phyloP scores from a whole-genome alignment of 1,284 basidiomycete genomes.

The Sporisorium sorghi region DNA sequence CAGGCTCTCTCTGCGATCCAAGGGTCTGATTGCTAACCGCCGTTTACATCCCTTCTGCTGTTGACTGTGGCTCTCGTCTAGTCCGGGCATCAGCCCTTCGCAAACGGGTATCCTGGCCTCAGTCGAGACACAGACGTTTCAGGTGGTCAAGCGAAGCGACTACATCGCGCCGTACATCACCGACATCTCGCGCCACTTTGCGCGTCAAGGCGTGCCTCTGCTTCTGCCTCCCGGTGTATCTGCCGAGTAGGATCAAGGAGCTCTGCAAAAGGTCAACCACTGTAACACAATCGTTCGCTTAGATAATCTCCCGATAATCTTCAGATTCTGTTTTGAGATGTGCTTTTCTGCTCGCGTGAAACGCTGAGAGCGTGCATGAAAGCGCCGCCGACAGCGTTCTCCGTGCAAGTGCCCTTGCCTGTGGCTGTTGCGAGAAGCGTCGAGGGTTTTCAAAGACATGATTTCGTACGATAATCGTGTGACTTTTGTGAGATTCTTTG shows the following conservation, averaged over 20 bases:
- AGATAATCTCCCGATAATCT: neutral
- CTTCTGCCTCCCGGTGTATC: conserved; percentile 49
- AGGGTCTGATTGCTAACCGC: neutral
- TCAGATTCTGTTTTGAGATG: too few relatives aligned
- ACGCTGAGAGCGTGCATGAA: too few relatives aligned
- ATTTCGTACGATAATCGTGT: too few relatives aligned
- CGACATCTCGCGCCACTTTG: conserved; percentile 56
- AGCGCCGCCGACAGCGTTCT: too few relatives aligned
- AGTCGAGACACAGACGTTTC: conserved; percentile 37
- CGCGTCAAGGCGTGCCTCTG: conserved; percentile 48
- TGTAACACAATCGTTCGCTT: neutral
- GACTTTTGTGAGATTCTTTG: too few relatives aligned
- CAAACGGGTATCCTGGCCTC: conserved; percentile 22
- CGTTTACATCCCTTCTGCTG: neutral
- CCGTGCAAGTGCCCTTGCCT: too few relatives aligned
- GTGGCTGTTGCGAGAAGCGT: too few relatives aligned
- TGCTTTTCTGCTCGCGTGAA: too few relatives aligned
- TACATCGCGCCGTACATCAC: conserved; percentile 54
- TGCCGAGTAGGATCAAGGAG: conserved; percentile 27
- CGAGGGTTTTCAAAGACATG: too few relatives aligned
- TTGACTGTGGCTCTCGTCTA: too few relatives aligned
- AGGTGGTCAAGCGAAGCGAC: conserved; percentile 34
- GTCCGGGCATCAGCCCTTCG: conserved; percentile 10
- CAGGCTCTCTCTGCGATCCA: neutral
- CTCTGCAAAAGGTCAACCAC: neutral